Conservation (phyloP, 2,329 filamentous ascomycete species). For the Knoxdaviesia proteae region DNA sequence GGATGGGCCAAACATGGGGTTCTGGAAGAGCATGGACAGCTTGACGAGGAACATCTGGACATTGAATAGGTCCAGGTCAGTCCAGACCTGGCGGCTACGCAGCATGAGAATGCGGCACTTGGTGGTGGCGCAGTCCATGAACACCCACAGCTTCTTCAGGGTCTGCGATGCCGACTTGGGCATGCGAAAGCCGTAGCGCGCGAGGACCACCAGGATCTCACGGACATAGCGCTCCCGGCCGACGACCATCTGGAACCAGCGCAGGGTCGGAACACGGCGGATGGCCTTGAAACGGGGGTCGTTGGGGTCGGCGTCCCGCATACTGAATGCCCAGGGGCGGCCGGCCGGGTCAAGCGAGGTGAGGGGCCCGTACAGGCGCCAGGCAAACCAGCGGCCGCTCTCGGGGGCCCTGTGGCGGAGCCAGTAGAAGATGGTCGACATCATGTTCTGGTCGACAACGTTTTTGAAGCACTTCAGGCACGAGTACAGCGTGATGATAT, state of each 20-base stretch:
- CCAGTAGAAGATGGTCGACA: constrained; percentile 34
- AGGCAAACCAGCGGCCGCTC: constrained; percentile 36
- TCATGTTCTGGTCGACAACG: constrained; percentile 36
- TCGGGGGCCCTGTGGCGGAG: constrained; percentile 31
- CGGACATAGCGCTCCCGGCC: constrained; percentile 32
- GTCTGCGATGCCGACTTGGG: constrained; percentile 24
- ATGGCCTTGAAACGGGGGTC: constrained; percentile 9
- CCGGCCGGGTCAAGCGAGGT: constrained; percentile 39
- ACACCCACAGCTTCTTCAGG: constrained; percentile 49
- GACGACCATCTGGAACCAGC: constrained; percentile 47
- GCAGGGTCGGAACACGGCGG: constrained; percentile 38
- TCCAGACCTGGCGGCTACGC: constrained; percentile 30
- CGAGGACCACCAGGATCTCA: constrained; percentile 42
- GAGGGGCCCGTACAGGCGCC: constrained; percentile 32
- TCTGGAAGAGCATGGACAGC: constrained; percentile 46
- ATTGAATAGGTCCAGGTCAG: constrained; percentile 36
- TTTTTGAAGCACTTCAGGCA: constrained; percentile 41
- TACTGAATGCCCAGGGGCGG: constrained; percentile 15
- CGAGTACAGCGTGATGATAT: constrained; percentile 43
- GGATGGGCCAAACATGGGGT: constrained; percentile 35
- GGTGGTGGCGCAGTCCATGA: constrained; percentile 45
- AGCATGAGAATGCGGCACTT: constrained; percentile 31
- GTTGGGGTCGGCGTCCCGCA: constrained; percentile 4
- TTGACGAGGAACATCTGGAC: constrained; percentile 49
- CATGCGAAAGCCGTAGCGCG: constrained; percentile 32